Evolutionary conservation across 345 rosid genomes (phyloP), one percentile per base, ranked within the genome.

Genomic region (Populus pruinosa): DNA sequence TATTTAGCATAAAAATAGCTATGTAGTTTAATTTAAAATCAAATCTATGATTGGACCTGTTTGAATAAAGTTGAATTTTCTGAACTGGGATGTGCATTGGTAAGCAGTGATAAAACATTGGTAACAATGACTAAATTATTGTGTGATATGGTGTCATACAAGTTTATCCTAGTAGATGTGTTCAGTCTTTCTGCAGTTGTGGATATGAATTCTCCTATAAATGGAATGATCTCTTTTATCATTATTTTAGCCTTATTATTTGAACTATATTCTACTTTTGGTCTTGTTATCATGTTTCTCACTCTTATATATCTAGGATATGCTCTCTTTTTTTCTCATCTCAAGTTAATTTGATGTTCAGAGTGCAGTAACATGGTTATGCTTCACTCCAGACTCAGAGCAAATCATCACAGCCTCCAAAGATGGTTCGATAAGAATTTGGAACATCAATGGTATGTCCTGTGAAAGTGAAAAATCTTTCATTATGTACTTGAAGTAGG

Each of bases 341-440:
- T 13, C 39, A 36, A 49, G 65, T 78, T 29, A 36, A 23, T 75
- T 88, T 62, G 63, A 41, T 81, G 71, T 85, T 81, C 77, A 95
- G 98, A 95, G 99, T 89, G 99, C 99, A 76, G 99, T 95, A 64
- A 92, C 96, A 81, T 93, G 98, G 93, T 83, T 96, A 73, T 92
- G 97, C 90, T 96, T 96, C 66, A 72, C 90, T 73, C 93, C 94
- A 35, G 86, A 88, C 91, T 93, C 99, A 0, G 99, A 93, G 86
- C 86, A 88, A 87, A 88, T 96, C 77, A 87, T 96, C 77, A 93
- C 99, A 14, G 90, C 97, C 75, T 96, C 98, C 39, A 96, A 96
- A 89, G 99, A 96, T 81, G 97, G 95, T 49, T 73, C 99, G 0
- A 85, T 96, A 18, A 87, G 95, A 87, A 83, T 89, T 79, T 96